phyloP scores from a whole-genome alignment of 331 rosid species.

The Acacia concinna region DNA sequence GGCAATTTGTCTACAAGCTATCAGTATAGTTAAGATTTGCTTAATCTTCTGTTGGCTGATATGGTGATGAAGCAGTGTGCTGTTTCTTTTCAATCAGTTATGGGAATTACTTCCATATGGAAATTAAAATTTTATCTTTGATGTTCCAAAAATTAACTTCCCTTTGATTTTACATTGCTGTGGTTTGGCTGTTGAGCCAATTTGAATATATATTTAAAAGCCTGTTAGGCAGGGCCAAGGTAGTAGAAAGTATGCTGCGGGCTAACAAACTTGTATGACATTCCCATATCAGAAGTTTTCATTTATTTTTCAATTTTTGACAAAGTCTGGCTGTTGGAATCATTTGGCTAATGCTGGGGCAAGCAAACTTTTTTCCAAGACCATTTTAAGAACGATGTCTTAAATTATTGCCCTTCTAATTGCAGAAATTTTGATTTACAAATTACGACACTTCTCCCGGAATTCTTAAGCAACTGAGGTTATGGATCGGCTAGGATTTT shows the following conservation, averaged over 20 bases:
- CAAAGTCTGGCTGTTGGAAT: conserved; percentile 7
- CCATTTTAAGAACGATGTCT: conserved; percentile 22
- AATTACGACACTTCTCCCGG: conserved; percentile 10
- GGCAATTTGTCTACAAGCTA: conserved; percentile 13
- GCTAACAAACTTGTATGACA: background rate
- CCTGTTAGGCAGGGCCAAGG: conserved; percentile 23
- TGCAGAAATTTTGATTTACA: background rate
- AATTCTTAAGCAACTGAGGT: conserved; percentile 18
- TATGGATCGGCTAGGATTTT: background rate
- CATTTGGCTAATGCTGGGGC: background rate
- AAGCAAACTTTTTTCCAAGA: conserved; percentile 6
- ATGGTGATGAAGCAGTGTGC: conserved; percentile 26
- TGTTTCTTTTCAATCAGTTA: conserved; percentile 21
- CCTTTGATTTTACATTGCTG: conserved; percentile 11
- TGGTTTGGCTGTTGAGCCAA: conserved; percentile 24
- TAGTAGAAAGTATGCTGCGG: background rate
- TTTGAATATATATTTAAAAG: conserved; percentile 19
- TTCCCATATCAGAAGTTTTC: conserved; percentile 7
- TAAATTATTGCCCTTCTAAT: background rate
- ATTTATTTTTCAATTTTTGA: conserved; percentile 5
- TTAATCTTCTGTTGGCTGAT: conserved; percentile 29
- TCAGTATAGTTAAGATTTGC: conserved; percentile 10
- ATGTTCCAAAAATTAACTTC: conserved; percentile 13
- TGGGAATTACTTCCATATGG: conserved; percentile 1
- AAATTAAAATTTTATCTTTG: background rate